These are phyloP conservation scores for Phaffia rhodozyma DNA, from an alignment of 1,284 basidiomycete genomes.

Conservation along the genomic window DNA sequence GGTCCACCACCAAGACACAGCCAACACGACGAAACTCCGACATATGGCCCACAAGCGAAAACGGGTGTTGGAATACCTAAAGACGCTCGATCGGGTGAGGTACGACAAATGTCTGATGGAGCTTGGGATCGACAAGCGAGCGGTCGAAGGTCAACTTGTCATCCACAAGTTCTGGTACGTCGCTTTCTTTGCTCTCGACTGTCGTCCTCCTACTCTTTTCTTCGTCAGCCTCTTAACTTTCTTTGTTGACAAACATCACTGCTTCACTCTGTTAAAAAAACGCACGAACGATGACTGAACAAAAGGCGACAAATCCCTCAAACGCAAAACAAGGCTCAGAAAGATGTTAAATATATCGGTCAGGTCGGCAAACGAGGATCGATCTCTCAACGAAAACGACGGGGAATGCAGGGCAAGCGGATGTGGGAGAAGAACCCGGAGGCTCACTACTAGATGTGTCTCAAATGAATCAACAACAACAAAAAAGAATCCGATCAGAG, in stretches of 20 bases:
- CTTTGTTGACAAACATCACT: no score
- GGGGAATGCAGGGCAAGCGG: slow-evolving; percentile 1
- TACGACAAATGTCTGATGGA: slow-evolving; percentile 17
- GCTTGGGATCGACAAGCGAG: slow-evolving; percentile 17
- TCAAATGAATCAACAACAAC: no score
- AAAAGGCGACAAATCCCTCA: slow-evolving; percentile 14
- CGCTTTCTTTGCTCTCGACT: neutral
- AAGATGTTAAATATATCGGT: slow-evolving; percentile 11
- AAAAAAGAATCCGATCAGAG: no score
- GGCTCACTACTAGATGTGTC: slow-evolving; percentile 4
- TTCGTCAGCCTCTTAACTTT: neutral
- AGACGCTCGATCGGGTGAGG: slow-evolving; percentile 11
- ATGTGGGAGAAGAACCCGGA: neutral
- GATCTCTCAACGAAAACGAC: slow-evolving; percentile 1
- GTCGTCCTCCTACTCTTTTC: neutral
- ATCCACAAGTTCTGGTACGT: slow-evolving; percentile 15
- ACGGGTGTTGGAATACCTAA: slow-evolving; percentile 12
- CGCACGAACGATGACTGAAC: neutral
- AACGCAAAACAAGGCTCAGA: neutral
- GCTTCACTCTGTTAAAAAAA: neutral
- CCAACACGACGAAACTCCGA: neutral
- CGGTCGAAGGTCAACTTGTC: slow-evolving; percentile 15
- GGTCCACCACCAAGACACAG: slow-evolving; percentile 9
- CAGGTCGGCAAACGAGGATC: slow-evolving; percentile 3
- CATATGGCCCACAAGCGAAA: slow-evolving; percentile 1